Base-by-base conservation (phyloP, 495 filamentous ascomycete species). In the Penicillium tannophilum region DNA sequence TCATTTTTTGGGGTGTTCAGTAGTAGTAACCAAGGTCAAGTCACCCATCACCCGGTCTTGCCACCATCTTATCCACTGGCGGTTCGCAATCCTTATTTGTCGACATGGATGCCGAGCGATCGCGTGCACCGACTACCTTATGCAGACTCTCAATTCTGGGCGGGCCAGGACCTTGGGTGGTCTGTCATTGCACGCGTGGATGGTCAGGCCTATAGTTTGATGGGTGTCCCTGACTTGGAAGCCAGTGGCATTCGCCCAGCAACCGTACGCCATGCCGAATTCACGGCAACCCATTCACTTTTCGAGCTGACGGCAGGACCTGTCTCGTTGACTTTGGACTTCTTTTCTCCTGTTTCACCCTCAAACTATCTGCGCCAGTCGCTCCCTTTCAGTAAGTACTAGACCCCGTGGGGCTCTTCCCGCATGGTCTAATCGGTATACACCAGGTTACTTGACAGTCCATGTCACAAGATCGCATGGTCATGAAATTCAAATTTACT, bases 261-360 rank as follows among this genome's bases (percentile, higher is more conserved):
- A 1, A 64, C 55, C n/a, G 74, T 79, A 31, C 68, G 64, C 14
- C 66, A 61, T 20, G 75, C 73, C 0, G 72, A 76, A 23, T 82
- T 78, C 63, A 82, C 78, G 1, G 67, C 78, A 6, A 82, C 78
- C 2, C 79, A 78, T 58, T 76, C 74, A 9, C 60, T 72, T 12
- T 80, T 81, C 55, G 71, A 67, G 24, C 68, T 83, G 14, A 60
- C 65, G 30, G 78, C 79, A 20, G 80, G 79, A 0, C 31, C 55
- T 7, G 71, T 76, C n/a, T 68, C 31, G 4, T 64, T 82, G 24
- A 73, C 65, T 0, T 57, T 83, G 36, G 80, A 82, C 24, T 96
- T 95, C 71, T 82, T 93, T 52, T 93, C 91, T 14, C 92, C 92
- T 0, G 87, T 96, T n/a, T 93, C 92, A 0, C 89, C 90, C 2